Evolutionary conservation across 2,329 filamentous ascomycete genomes (phyloP).

Genomic region (Trichophyton benhamiae): DNA sequence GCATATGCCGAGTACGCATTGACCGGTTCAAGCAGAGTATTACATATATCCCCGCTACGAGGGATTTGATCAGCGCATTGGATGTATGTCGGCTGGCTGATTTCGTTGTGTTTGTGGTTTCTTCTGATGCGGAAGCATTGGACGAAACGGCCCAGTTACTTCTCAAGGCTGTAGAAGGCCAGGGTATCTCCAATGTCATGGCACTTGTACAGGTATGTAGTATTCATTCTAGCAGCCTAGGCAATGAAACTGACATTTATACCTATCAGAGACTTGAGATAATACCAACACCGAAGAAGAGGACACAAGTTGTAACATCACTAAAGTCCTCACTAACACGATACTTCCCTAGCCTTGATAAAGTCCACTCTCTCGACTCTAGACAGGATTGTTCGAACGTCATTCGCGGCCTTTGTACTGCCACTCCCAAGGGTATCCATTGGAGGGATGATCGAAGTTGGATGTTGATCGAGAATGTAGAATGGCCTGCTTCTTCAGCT

Average conservation of each 20-base stretch:
- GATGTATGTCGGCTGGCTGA: constrained; percentile 83
- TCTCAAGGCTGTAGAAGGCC: constrained; percentile 75
- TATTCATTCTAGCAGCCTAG: not conserved
- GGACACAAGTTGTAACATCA: constrained; percentile 62
- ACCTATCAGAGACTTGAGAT: constrained; percentile 49
- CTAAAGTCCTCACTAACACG: constrained; percentile 87
- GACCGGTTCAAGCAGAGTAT: constrained; percentile 93
- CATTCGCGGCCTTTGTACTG: constrained; percentile 81
- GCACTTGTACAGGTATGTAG: constrained; percentile 55
- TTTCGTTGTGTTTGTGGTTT: constrained; percentile 78
- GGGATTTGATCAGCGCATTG: constrained; percentile 63
- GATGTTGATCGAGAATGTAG: constrained; percentile 77
- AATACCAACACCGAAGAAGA: constrained; percentile 67
- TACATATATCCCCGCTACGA: constrained; percentile 64
- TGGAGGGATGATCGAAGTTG: constrained; percentile 95
- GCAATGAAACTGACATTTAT: not conserved
- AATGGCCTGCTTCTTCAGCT: constrained; percentile 50
- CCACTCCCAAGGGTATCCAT: constrained; percentile 80
- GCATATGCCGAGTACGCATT: constrained; percentile 53
- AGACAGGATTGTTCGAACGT: constrained; percentile 84
- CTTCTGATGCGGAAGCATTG: constrained; percentile 61
- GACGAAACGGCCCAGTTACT: constrained; percentile 76
- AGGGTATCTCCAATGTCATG: constrained; percentile 87
- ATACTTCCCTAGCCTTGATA: constrained; percentile 87
- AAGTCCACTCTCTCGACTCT: constrained; percentile 76